Evolutionary conservation across 1,284 basidiomycete species (phyloP).

Genomic region (Termitomyces sp.): DNA sequence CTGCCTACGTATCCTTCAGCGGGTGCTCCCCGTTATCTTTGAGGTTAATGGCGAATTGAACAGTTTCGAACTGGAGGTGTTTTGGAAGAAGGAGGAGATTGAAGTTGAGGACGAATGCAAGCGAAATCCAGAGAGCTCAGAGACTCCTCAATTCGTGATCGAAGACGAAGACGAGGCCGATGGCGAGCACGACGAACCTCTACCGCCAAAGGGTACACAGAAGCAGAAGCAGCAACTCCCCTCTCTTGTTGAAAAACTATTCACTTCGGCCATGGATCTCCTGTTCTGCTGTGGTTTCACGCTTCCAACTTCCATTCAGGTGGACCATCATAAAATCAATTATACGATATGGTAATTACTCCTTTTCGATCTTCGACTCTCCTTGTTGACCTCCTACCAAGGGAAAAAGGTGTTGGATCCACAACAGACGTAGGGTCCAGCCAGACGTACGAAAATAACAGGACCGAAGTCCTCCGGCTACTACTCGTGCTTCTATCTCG

Average conservation of each 20-base stretch:
- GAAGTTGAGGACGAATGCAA: conserved; percentile 33
- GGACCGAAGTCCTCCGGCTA: conserved; percentile 81
- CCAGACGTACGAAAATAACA: conserved; percentile 72
- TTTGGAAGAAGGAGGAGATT: conserved; percentile 65
- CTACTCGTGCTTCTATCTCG: conserved; percentile 81
- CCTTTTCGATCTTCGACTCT: not conserved
- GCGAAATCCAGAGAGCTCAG: conserved; percentile 19
- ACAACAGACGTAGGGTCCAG: conserved; percentile 68
- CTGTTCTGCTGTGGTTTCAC: conserved; percentile 92
- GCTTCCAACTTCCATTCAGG: conserved; percentile 71
- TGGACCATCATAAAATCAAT: conserved; percentile 82
- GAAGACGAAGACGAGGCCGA: conserved; percentile 69
- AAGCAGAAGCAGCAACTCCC: conserved; percentile 50
- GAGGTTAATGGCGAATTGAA: conserved; percentile 74
- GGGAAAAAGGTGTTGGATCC: conserved; percentile 89
- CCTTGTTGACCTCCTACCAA: conserved; percentile 27
- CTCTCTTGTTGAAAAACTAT: conserved; percentile 74
- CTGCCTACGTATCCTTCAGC: conserved; percentile 79
- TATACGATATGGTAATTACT: conserved; percentile 72
- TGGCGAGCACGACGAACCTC: conserved; percentile 20
- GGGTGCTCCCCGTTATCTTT: conserved; percentile 84
- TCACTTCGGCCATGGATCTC: conserved; percentile 76
- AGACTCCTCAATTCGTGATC: conserved; percentile 70
- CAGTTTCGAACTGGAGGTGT: conserved; percentile 62
- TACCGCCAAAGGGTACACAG: conserved; percentile 19